Evolutionary conservation across 2,329 filamentous ascomycete species (phyloP).

Genomic region (Arthrobotrys sphaeroides): DNA sequence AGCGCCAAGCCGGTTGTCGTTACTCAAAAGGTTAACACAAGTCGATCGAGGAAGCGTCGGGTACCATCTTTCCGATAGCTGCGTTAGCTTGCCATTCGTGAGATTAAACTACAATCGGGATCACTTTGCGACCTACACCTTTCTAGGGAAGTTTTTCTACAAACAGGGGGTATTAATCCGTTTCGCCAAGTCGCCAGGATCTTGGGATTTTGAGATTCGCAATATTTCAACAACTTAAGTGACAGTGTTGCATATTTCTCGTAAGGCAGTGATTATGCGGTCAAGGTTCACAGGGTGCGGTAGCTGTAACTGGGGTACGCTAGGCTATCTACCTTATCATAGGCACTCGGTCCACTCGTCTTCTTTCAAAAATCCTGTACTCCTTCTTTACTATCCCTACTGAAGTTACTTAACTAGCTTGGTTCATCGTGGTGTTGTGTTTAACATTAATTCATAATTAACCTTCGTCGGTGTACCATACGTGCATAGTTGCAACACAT

Average conservation of each 20-base stretch:
- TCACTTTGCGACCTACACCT: neutral
- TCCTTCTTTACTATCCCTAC: neutral
- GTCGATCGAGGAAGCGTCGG: neutral
- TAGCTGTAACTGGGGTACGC: neutral
- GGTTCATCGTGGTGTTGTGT: too few relatives aligned
- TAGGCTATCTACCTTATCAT: neutral
- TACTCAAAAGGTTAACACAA: neutral
- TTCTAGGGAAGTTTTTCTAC: neutral
- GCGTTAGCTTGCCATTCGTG: neutral
- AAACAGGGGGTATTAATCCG: neutral
- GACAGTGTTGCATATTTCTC: neutral
- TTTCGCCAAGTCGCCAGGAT: neutral
- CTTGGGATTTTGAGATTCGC: neutral
- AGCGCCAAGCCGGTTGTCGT: conserved; percentile 30
- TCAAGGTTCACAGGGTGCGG: neutral
- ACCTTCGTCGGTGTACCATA: too few relatives aligned
- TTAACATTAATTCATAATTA: too few relatives aligned
- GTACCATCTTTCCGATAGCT: neutral
- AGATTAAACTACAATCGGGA: neutral
- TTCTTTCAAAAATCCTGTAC: neutral
- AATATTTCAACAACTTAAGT: neutral
- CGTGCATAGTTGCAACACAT: too few relatives aligned
- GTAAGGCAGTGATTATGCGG: neutral
- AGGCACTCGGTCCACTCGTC: neutral
- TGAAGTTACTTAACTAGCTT: too few relatives aligned